Evolutionary conservation across 768 basidiomycete genomes (phyloP), one percentile per base, ranked within the genome.

Genomic region (Hericium alpestre): DNA sequence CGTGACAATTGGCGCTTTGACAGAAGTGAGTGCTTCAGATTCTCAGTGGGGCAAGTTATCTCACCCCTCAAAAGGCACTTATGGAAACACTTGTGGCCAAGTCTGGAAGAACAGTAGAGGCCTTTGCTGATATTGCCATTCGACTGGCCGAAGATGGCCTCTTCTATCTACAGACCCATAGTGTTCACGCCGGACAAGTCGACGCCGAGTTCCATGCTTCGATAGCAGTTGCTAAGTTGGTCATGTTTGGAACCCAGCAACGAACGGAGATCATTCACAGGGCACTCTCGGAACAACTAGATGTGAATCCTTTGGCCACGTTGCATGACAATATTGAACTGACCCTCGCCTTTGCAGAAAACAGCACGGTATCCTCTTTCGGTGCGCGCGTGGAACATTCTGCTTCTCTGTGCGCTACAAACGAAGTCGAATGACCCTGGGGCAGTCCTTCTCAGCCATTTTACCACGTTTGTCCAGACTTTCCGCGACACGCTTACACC

Each of bases 341-440:
- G 32, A 32, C 32, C 32, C 32, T 6, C 4, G 32, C 32, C 32
- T 32, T 32, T 32, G 32, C 32, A 32, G 32, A 32, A 32, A 32
- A 32, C 32, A 8, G 4, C 32, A 32, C 32, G 32, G n/a, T 54
- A 56, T 23, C 71, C 27, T 13, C 8, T 76, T 23, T 69, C 70
- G 38, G 70, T 86, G 2, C 79, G 83, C 15, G 72, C 79, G 2
- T 90, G 87, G 87, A 87, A 84, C 64, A 66, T 85, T 38, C 65
- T 90, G 18, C 67, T 77, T 0, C 67, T 88, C 16, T 75, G 78
- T 1, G 79, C 79, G 0, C 69, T 89, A 39, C 67, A 74, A 5
- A 55, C 55, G 20, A 59, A 74, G 73, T 57, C 64, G 65, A 27
- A 70, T 66, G 12, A 64, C 65, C 41, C 73, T 57, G 61, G 79